Conservation (phyloP, 495 filamentous ascomycete species). For the Aspergillus nidulans region DNA sequence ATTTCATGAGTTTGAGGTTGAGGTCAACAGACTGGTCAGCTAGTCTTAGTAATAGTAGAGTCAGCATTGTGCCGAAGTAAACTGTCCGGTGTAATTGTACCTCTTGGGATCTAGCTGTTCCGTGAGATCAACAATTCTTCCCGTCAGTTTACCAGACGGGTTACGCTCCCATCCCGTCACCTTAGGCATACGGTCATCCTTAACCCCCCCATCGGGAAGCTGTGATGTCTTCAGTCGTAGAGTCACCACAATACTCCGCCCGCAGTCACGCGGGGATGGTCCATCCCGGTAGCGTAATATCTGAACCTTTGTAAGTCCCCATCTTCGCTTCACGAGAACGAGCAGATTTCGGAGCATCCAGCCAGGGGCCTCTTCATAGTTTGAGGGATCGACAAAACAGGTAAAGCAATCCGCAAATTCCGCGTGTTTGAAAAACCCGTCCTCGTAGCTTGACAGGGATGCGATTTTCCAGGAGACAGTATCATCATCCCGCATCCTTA, state of each 20-base stretch:
- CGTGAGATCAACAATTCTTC: conserved; percentile 70
- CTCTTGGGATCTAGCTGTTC: conserved; percentile 87
- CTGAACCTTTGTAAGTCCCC: conserved; percentile 69
- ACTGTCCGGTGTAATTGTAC: conserved; percentile 21
- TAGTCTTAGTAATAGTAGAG: conserved; percentile 40
- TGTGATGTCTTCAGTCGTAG: conserved; percentile 49
- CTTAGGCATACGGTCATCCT: conserved; percentile 59
- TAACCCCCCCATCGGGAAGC: conserved; percentile 22
- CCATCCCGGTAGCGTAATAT: conserved; percentile 89
- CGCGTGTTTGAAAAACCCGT: conserved; percentile 75
- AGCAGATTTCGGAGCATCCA: conserved; percentile 93
- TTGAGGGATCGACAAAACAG: conserved; percentile 88
- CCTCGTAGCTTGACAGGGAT: conserved; percentile 71
- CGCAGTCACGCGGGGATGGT: conserved; percentile 66
- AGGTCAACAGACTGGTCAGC: conserved; percentile 97
- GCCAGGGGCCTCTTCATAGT: conserved; percentile 76
- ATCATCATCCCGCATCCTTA: conserved; percentile 14
- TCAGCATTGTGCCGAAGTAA: not conserved
- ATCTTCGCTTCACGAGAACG: conserved; percentile 77
- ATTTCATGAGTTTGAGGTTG: conserved; percentile 97
- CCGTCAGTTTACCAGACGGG: conserved; percentile 64
- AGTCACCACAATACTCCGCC: conserved; percentile 71
- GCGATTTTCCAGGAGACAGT: conserved; percentile 63
- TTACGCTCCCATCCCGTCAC: conserved; percentile 95
- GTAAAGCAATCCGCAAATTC: conserved; percentile 69